Conservation (phyloP, 371 early-diverging fungal species). For the Mucor piriformis region DNA sequence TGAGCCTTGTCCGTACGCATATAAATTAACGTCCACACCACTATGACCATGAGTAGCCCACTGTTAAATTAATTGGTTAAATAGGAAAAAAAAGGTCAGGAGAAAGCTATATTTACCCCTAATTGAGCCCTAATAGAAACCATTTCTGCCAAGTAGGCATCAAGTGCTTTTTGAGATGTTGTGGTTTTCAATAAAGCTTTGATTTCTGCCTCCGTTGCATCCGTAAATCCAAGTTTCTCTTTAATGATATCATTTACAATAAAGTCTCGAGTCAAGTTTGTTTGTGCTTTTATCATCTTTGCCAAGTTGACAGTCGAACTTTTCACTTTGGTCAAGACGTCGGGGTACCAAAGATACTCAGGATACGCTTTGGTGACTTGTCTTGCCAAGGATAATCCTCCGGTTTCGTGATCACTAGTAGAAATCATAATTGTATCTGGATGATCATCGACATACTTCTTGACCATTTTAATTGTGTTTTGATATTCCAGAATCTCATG, state of each 20-base stretch:
- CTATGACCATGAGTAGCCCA: constrained; percentile 95
- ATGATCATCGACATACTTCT: constrained; percentile 71
- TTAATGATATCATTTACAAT: constrained; percentile 56
- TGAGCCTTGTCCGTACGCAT: constrained; percentile 67
- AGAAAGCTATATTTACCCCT: constrained; percentile 48
- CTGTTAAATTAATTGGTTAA: constrained; percentile 19
- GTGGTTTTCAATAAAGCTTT: constrained; percentile 34
- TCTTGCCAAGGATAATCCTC: constrained; percentile 81
- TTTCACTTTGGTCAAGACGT: constrained; percentile 66
- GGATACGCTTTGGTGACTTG: constrained; percentile 72
- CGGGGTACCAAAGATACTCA: constrained; percentile 87
- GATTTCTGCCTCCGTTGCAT: constrained; percentile 72
- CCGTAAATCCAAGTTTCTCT: constrained; percentile 66
- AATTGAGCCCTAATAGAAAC: constrained; percentile 72
- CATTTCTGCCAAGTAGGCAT: constrained; percentile 67
- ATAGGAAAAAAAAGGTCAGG: background rate
- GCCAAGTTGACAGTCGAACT: constrained; percentile 69
- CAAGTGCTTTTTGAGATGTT: constrained; percentile 29
- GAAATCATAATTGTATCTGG: constrained; percentile 88
- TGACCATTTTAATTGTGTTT: constrained; percentile 71
- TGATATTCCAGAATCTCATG: constrained; percentile 92
- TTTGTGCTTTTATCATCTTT: constrained; percentile 21
- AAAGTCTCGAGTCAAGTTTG: constrained; percentile 20
- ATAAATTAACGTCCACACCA: constrained; percentile 94
- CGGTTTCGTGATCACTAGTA: constrained; percentile 94